Conservation (phyloP, 495 filamentous ascomycete genomes). For the Daldinia loculata region DNA sequence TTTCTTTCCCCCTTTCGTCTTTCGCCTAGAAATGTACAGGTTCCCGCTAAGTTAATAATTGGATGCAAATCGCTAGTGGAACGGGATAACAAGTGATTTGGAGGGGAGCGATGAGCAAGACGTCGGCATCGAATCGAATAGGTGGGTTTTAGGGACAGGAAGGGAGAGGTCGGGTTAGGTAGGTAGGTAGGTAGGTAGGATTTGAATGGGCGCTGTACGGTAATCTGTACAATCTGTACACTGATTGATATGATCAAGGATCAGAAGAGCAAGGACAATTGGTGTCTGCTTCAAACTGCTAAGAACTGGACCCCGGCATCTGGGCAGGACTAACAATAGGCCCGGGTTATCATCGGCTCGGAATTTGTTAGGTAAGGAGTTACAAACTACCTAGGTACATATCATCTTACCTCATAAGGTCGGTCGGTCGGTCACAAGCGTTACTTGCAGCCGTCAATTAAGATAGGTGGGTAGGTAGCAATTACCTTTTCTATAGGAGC, state of each 20-base stretch:
- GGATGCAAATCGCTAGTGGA: conserved; percentile 27
- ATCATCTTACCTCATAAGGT: not conserved
- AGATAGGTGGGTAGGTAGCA: not conserved
- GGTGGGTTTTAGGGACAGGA: conserved; percentile 20
- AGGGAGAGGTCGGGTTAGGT: conserved; percentile 37
- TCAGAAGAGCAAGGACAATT: conserved; percentile 25
- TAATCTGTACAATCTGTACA: conserved; percentile 33
- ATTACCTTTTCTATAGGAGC: not conserved
- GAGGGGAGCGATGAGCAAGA: conserved; percentile 25
- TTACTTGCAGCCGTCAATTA: not conserved
- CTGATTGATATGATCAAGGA: conserved; percentile 41
- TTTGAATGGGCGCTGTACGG: conserved; percentile 37
- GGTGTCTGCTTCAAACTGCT: conserved; percentile 17
- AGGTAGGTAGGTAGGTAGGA: conserved; percentile 33
- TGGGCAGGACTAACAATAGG: conserved; percentile 4
- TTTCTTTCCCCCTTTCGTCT: conserved; percentile 15
- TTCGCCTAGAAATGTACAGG: conserved; percentile 22
- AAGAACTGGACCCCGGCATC: conserved; percentile 8
- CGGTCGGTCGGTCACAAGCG: not conserved
- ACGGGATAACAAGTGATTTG: conserved; percentile 16
- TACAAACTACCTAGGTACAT: not conserved
- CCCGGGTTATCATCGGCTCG: conserved; percentile 39
- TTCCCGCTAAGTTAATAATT: conserved; percentile 33
- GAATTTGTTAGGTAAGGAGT: conserved; percentile 16
- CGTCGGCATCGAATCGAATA: conserved; percentile 43